Base-by-base conservation (phyloP, 441 rosid species). In the Omphalea diandra region DNA sequence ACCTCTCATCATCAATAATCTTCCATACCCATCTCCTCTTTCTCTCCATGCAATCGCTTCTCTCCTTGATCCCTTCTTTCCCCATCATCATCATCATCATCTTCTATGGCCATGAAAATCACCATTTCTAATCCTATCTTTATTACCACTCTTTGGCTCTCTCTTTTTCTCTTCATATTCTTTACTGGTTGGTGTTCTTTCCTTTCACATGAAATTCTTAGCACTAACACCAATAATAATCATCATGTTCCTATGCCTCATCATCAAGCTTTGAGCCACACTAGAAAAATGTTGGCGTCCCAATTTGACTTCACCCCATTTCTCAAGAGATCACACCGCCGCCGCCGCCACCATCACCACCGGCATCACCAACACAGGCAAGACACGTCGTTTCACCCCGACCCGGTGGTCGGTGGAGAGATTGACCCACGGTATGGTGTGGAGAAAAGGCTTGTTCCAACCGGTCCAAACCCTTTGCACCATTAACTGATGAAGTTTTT, bases 401-500 rank as follows among this genome's bases (percentile, higher is more conserved):
- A 69, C 44, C 75, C 82, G 5, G 27, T n/a, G n/a, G n/a, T n/a
- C n/a, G n/a, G 76, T 32, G 72, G 77, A 58, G 80, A 80, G 56
- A 71, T 77, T 15, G 91, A 91, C 70, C 87, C 77, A 0, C 78
- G 75, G 35, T 88, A 74, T 32, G 89, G 88, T 5, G 82, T 9
- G 3, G 87, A 88, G 22, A 83, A 90, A 58, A 84, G 94, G 49
- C 85, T 84, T 33, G 89, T 90, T 55, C 97, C 97, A 41, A 78
- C 86, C 40, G 96, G 97, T 73, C 97, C 97, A 52, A 92, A 92
- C 77, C 97, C 97, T 1, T 73, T 90, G 84, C 97, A 92, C 82
- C 94, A 49, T 49, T 49, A n/a, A 92, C 69, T 88, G 80, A 89
- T 67, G 75, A 18, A 6, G 59, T 49, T 20, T 49, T 36, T 32